Conservation (phyloP, 305 asterid species). For the Stenogyne calaminthoides region DNA sequence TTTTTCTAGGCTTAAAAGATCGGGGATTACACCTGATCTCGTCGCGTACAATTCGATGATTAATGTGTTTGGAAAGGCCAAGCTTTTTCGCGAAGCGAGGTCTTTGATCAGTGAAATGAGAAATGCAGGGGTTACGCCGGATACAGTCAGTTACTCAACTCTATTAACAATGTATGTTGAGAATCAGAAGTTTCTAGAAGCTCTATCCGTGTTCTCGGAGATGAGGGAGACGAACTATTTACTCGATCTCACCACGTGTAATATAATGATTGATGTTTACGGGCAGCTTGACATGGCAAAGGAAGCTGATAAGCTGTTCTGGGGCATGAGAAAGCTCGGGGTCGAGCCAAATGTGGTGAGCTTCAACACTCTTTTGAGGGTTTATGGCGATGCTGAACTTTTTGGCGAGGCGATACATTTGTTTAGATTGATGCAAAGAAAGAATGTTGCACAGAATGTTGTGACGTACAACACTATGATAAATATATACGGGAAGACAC, state of each 20-base stretch:
- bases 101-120: conserved; percentile 71
- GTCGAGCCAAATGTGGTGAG: conserved; percentile 89
- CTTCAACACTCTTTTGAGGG: conserved; percentile 84
- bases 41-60: conserved; percentile 89
- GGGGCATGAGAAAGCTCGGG: conserved; percentile 87
- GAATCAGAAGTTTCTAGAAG: conserved; percentile 75
- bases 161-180: conserved; percentile 74
- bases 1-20: conserved; percentile 70
- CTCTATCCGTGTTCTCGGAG: conserved; percentile 67
- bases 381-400: conserved; percentile 89
- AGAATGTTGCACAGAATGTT: conserved; percentile 79
- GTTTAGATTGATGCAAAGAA: conserved; percentile 94
- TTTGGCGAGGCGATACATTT: conserved; percentile 97
- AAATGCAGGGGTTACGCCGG: conserved; percentile 58
- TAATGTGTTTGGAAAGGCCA: conserved; percentile 96
- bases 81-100: conserved; percentile 77
- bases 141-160: conserved; percentile 81
- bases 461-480: conserved; percentile 94
- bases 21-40: conserved; percentile 80
- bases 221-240: conserved; percentile 69
- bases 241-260: conserved; percentile 81
- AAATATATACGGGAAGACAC: conserved; percentile 83
- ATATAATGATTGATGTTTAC: conserved; percentile 93
- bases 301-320: conserved; percentile 87
- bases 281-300: conserved; percentile 96